A percentile compares a stretch with the other conserved stretches of the same genome.
Evolutionary conservation across 306 rosid genomes (phyloP).

Genomic region (Inga laurina): DNA sequence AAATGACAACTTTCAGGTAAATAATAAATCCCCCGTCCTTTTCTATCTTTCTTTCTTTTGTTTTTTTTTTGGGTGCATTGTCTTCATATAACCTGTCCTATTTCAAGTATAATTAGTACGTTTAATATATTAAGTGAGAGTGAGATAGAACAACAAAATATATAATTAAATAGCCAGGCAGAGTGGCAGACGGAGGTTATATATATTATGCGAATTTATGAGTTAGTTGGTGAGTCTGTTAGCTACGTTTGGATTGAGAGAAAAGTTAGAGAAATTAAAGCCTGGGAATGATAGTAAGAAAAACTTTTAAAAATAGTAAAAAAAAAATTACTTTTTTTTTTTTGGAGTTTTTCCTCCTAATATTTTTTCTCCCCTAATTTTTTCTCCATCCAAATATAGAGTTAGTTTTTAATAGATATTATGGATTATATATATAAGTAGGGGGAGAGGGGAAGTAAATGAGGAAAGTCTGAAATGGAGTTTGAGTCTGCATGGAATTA

Average conservation of each 20-base stretch:
- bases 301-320: too few species aligned
- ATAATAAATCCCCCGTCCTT: not conserved
- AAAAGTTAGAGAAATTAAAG: too few species aligned
- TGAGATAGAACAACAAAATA: not conserved
- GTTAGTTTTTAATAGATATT: not conserved
- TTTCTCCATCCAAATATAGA: too few species aligned
- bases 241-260: too few species aligned
- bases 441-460: not conserved
- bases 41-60: too few species aligned
- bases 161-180: too few species aligned
- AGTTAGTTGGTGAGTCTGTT: not conserved
- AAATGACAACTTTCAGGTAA: constrained; percentile 67
- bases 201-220: not conserved
- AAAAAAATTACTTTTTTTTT: too few species aligned
- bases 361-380: too few species aligned
- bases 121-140: not conserved
- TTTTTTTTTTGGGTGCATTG: not conserved
- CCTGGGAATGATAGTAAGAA: too few species aligned
- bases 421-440: not conserved
- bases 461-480: constrained; percentile 11
- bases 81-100: not conserved
- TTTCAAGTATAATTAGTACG: not conserved
- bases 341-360: too few species aligned
- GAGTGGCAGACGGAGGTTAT: too few species aligned
- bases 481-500: constrained; percentile 45